Evolutionary conservation across 257 asterid species (phyloP).

Genomic region (Capsicum chinense): DNA sequence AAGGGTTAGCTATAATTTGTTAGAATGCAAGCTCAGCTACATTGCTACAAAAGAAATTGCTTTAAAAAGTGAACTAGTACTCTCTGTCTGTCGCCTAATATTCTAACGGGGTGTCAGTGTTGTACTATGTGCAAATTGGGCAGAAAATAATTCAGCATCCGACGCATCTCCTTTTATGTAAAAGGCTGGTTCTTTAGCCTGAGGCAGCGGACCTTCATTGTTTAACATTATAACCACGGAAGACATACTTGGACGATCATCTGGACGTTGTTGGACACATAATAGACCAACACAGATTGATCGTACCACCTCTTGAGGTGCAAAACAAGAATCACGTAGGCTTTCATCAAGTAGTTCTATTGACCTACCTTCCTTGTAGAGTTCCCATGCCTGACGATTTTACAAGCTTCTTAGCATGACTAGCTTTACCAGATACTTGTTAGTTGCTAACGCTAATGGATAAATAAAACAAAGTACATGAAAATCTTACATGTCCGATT

Average conservation of each 20-base stretch:
- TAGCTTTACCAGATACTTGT: neutral
- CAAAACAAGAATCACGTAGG: conserved; percentile 11
- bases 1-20: neutral
- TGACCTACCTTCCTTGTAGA: conserved; percentile 35
- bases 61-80: neutral
- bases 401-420: neutral
- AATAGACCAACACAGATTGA: conserved; percentile 45
- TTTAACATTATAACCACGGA: conserved; percentile 40
- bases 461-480: neutral
- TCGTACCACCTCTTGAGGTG: conserved; percentile 36
- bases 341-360: conserved; percentile 34
- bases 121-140: neutral
- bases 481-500: conserved; percentile 40
- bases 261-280: conserved; percentile 45
- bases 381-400: conserved; percentile 45
- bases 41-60: neutral
- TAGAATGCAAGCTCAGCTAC: neutral
- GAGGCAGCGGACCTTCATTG: conserved; percentile 41
- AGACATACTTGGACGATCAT: conserved; percentile 49
- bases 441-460: conserved; percentile 7
- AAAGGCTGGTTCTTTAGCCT: conserved; percentile 41
- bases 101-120: neutral
- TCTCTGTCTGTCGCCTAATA: neutral
- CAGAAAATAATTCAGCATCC: neutral
- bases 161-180: conserved; percentile 31